Base-by-base conservation (phyloP, 257 asterid genomes). In the Salvia hispanica region DNA sequence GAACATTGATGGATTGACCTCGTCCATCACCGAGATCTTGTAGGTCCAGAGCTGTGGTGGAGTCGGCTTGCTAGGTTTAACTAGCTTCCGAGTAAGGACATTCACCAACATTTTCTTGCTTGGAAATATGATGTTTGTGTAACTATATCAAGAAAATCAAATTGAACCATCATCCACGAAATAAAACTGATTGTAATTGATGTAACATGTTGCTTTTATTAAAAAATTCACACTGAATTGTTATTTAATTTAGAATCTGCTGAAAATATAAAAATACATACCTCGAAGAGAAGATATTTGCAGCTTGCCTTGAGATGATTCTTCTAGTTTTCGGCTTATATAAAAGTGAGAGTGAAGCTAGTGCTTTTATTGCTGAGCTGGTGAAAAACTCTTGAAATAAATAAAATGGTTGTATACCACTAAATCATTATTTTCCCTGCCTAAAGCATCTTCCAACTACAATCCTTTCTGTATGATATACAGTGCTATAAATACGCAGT, bases 21-120 rank as follows among this genome's bases (percentile, higher is more conserved):
- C 78, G 12, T 73, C 78, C 3, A 67, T 51, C 5, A 60, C n/a
- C 10, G 78, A 73, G 15, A 73, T 66, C 6, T 66, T 59, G 69
- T 58, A 66, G 7, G 36, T 66, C 2, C 69, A n/a, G 52, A 58
- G 69, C 4, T 73, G 52, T 4, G 69, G 4, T 0, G 73, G 69
- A 13, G 77, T 73, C 5, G 68, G 51, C 47, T 45, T 62, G 58
- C 52, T 56, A 8, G 77, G 77, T n/a, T 64, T 72, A 3, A 72
- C 45, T 55, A 72, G 2, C 62, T 57, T 65, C 4, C 67, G 67
- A 2, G 47, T 47, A 4, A 37, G 18, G 9, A 72, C 68, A 9
- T 59, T 39, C 9, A 59, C 10, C 65, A 14, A 7, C 65, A 59
- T 59, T 39, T 39, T 59, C 31, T 1, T 58, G 31, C 31, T n/a